phyloP scores from a whole-genome alignment of 2,329 filamentous ascomycete genomes.

The Cryphonectria japonica region DNA sequence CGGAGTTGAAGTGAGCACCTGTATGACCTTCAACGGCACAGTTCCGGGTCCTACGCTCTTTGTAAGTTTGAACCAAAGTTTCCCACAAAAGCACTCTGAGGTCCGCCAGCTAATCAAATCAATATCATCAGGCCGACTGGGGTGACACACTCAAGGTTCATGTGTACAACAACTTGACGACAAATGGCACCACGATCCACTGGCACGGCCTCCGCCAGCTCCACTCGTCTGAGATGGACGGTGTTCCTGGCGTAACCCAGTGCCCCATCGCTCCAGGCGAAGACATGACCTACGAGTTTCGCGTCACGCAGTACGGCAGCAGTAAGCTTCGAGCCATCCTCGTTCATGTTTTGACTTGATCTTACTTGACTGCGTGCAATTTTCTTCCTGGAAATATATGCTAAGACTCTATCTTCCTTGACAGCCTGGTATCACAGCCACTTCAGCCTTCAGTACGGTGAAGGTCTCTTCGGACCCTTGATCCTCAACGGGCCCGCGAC shows the following conservation, averaged over 20 bases:
- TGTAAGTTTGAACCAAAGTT: conserved; percentile 17
- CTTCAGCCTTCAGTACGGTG: conserved; percentile 50
- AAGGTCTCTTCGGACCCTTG: conserved; percentile 55
- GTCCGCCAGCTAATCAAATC: conserved; percentile 9
- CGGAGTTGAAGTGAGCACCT: conserved; percentile 30
- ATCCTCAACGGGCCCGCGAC: conserved; percentile 49
- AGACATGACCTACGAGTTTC: conserved; percentile 42
- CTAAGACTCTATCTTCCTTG: conserved; percentile 23
- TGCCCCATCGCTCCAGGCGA: conserved; percentile 45
- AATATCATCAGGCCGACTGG: conserved; percentile 42
- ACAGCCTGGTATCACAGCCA: conserved; percentile 50
- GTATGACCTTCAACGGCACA: conserved; percentile 40
- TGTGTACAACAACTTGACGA: conserved; percentile 61
- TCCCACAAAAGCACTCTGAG: not conserved
- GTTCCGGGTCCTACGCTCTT: conserved; percentile 39
- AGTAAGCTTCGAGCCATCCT: not conserved
- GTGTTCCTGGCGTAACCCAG: conserved; percentile 44
- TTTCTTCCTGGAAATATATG: not conserved
- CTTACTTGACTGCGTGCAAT: not conserved
- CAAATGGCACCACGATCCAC: conserved; percentile 41
- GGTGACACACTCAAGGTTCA: conserved; percentile 55
- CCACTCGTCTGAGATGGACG: conserved; percentile 3
- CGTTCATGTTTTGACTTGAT: no score
- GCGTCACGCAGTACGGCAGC: conserved; percentile 43
- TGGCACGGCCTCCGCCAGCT: conserved; percentile 19